A percentile compares a stretch with the other conserved stretches of the same genome.
Conservation (phyloP, 257 asterid genomes). For the Echites panduratus region DNA sequence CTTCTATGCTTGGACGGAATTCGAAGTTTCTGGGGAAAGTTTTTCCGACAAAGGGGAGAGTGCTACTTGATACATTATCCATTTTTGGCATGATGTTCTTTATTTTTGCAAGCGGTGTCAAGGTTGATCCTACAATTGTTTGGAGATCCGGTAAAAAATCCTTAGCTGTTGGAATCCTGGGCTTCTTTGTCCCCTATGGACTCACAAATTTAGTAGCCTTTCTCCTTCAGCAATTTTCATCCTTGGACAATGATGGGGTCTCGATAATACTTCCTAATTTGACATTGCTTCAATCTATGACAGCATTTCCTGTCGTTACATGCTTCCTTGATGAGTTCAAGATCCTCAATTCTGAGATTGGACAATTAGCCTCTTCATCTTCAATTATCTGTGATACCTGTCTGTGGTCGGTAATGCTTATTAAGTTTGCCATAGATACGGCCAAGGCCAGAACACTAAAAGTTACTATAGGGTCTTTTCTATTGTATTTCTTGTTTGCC, state of each 20-base stretch:
- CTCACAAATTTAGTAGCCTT: slow-evolving; percentile 35
- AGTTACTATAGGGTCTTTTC: slow-evolving; percentile 27
- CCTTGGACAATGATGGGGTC: slow-evolving; percentile 37
- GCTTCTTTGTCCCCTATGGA: slow-evolving; percentile 50
- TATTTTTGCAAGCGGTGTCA: slow-evolving; percentile 50
- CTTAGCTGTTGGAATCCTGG: slow-evolving; percentile 46
- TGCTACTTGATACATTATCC: slow-evolving; percentile 53
- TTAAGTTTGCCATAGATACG: slow-evolving; percentile 30
- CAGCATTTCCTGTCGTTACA: slow-evolving; percentile 58
- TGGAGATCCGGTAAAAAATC: slow-evolving; percentile 50
- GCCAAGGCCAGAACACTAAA: slow-evolving; percentile 26
- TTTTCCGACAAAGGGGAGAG: slow-evolving; percentile 39
- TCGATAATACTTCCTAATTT: slow-evolving; percentile 33
- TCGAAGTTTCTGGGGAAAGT: slow-evolving; percentile 25
- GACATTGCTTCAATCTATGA: slow-evolving; percentile 46
- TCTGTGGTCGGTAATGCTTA: slow-evolving; percentile 35
- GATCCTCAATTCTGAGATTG: slow-evolving; percentile 62
- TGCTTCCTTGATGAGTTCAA: slow-evolving; percentile 63
- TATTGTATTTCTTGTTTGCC: slow-evolving; percentile 29
- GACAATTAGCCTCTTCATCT: slow-evolving; percentile 62
- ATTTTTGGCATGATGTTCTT: slow-evolving; percentile 56
- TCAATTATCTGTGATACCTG: slow-evolving; percentile 52
- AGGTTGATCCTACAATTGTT: slow-evolving; percentile 50
- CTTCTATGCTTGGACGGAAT: slow-evolving; percentile 51
- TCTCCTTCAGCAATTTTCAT: slow-evolving; percentile 34